phyloP scores from a whole-genome alignment of 106 monocot genomes.

The Allium cepa region DNA sequence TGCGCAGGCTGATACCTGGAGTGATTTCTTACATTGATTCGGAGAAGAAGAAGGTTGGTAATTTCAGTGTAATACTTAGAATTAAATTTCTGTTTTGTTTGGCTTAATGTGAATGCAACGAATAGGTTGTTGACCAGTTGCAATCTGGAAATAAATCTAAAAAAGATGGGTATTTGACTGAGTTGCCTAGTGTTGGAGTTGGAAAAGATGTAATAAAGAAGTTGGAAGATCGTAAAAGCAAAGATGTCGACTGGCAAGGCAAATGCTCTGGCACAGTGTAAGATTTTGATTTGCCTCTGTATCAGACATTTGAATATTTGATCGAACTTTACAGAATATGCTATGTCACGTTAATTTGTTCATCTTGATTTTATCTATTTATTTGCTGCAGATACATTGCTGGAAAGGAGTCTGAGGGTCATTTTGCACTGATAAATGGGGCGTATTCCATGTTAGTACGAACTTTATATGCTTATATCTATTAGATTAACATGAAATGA shows the following conservation, averaged over 20 bases:
- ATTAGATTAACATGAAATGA: no score
- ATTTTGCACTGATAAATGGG: slow-evolving; percentile 80
- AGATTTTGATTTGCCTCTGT: slow-evolving; percentile 10
- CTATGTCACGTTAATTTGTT: no score
- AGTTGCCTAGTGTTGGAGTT: slow-evolving; percentile 71
- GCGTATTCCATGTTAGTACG: slow-evolving; percentile 88
- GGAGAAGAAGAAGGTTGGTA: slow-evolving; percentile 82
- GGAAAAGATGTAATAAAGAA: slow-evolving; percentile 46
- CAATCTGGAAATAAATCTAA: slow-evolving; percentile 56
- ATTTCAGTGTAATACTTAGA: not conserved
- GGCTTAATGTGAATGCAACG: not conserved
- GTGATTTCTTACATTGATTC: slow-evolving; percentile 59
- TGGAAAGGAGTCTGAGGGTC: slow-evolving; percentile 77
- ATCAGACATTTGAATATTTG: no score
- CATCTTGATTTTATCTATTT: not conserved
- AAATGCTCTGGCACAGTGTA: slow-evolving; percentile 99
- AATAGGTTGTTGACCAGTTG: slow-evolving; percentile 70
- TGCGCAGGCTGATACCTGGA: slow-evolving; percentile 72
- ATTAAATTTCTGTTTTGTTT: not conserved
- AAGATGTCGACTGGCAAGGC: slow-evolving; percentile 77
- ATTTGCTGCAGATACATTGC: slow-evolving; percentile 68
- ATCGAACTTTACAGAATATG: no score
- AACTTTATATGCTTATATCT: not conserved
- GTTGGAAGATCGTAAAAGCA: slow-evolving; percentile 57
- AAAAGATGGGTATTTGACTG: slow-evolving; percentile 53